Conservation (phyloP, 257 asterid genomes). For the Striga asiatica region DNA sequence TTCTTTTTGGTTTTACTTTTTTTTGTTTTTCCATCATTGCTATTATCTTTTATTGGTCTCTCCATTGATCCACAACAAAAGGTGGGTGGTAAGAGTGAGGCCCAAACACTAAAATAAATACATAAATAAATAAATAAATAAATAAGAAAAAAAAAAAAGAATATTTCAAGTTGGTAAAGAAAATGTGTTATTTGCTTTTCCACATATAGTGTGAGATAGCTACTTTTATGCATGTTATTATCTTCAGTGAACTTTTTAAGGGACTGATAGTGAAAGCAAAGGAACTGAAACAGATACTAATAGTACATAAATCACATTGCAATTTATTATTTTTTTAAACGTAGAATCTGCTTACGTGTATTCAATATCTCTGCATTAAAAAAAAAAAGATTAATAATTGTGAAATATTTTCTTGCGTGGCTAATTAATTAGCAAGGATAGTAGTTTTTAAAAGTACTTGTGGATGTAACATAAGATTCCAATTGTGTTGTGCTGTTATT, state of each 20-base stretch:
- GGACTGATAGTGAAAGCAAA: constrained; percentile 12
- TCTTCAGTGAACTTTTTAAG: constrained; percentile 10
- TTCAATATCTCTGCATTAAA: background rate
- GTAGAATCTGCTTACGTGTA: constrained; percentile 7
- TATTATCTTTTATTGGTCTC: background rate
- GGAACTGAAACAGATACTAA: constrained; percentile 13
- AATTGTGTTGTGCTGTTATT: constrained; percentile 2
- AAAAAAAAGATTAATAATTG: no score
- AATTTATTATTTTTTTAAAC: background rate
- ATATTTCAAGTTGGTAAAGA: constrained; percentile 21
- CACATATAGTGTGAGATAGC: constrained; percentile 13
- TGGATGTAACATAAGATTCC: constrained; percentile 15
- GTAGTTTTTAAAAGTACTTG: background rate
- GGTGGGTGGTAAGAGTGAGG: background rate
- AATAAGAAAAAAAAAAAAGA: background rate
- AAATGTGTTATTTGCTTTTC: constrained; percentile 23
- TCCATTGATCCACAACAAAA: constrained; percentile 3
- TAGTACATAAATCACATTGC: constrained; percentile 11
- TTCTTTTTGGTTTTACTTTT: background rate
- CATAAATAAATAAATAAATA: background rate
- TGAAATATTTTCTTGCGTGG: background rate
- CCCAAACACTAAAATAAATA: background rate
- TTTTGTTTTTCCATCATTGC: background rate
- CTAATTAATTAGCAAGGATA: background rate
- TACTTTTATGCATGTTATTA: constrained; percentile 20